A percentile compares a stretch with the other conserved stretches of the same genome.
phyloP scores from a whole-genome alignment of 2,329 filamentous ascomycete species.

The Verruconis gallopava region DNA sequence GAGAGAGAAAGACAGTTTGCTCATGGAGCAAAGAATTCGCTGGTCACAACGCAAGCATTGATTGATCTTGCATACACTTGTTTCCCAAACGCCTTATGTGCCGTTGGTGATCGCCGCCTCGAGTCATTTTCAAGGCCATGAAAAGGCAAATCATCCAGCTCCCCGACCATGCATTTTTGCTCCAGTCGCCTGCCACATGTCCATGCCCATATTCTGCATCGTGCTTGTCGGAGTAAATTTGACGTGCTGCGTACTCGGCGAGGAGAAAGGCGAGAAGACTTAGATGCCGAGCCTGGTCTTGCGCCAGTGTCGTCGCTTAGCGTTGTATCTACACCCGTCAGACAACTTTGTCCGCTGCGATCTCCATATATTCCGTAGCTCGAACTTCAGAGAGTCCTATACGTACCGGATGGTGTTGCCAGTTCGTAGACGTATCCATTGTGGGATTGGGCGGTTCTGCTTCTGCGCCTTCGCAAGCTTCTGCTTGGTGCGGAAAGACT shows the following conservation, averaged over 20 bases:
- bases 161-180: no score
- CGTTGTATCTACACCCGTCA: slow-evolving; percentile 71
- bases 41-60: slow-evolving; percentile 5
- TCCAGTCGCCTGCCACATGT: no score
- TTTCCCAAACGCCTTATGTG: not conserved
- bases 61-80: not conserved
- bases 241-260: no score
- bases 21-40: no score
- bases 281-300: slow-evolving; percentile 99
- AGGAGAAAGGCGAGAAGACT: slow-evolving; percentile 41
- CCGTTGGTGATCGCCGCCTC: no score
- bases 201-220: no score
- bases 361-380: not conserved
- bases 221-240: no score
- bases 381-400: no score
- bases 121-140: no score
- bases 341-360: not conserved
- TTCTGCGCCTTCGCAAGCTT: slow-evolving; percentile 99
- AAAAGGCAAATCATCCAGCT: no score
- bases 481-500: slow-evolving; percentile 99
- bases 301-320: slow-evolving; percentile 99
- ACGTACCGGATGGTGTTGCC: slow-evolving; percentile 98
- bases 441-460: slow-evolving; percentile 99
- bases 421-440: slow-evolving; percentile 98
- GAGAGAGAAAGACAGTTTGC: no score